A percentile compares a stretch with the other conserved stretches of the same genome.
These are phyloP conservation scores for Calocera cornea DNA, from an alignment of 768 basidiomycete species.

Conservation along the genomic window DNA sequence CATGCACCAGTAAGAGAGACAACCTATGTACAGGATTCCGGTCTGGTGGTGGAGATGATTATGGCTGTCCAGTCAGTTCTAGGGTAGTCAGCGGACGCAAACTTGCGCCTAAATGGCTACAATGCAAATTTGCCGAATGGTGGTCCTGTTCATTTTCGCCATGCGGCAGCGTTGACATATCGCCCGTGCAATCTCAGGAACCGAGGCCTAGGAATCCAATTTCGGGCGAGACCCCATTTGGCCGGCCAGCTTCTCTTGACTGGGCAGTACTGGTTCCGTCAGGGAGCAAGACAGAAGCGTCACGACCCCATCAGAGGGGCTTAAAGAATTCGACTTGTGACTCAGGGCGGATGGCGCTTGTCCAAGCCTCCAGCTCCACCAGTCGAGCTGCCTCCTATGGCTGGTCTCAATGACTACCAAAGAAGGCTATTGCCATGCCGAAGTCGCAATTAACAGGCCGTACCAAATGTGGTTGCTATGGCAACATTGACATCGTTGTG, in stretches of 20 bases:
- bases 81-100: slow-evolving; percentile 3
- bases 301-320: not conserved
- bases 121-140: slow-evolving; percentile 2
- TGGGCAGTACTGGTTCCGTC: slow-evolving; percentile 3
- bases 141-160: not conserved
- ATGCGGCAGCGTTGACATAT: not conserved
- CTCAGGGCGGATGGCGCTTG: not conserved
- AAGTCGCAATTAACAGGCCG: not conserved
- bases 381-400: not conserved
- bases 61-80: not conserved
- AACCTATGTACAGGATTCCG: not conserved
- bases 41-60: not conserved
- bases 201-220: not conserved
- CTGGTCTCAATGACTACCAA: slow-evolving; percentile 1
- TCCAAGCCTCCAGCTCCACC: not conserved
- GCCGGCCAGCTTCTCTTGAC: not conserved
- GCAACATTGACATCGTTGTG: not conserved
- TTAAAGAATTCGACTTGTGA: not conserved
- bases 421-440: slow-evolving; percentile 1
- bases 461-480: not conserved
- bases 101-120: not conserved
- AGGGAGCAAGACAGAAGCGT: slow-evolving; percentile 2
- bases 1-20: slow-evolving; percentile 2
- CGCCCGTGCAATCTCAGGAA: not conserved
- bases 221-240: slow-evolving; percentile 2